Base-by-base conservation (phyloP, 1,139 yeast genomes). In the Geotrichum macrosporum region DNA sequence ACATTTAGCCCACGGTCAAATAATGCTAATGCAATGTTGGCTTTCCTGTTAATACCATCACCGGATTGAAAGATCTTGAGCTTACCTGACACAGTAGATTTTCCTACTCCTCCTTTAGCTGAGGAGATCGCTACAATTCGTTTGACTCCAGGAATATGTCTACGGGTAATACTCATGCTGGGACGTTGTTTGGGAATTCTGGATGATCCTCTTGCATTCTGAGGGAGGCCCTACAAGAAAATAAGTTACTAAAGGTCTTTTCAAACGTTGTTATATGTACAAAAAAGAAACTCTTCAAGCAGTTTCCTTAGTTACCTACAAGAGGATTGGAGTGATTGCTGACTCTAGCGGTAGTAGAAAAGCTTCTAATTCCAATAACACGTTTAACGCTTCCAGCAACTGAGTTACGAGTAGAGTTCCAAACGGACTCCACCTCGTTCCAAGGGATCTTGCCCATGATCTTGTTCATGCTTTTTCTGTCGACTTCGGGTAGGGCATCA, bases 91-190 rank as follows among this genome's bases (percentile, higher is more conserved):
- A 74, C 73, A 0, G 78, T 74, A 2, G 77, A 73, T 66, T 73
- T 78, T 43, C 78, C 88, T 38, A 83, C 92, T 0, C 92, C 92
- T 0, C 92, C 92, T 59, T 83, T 83, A 0, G 85, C 92, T 0
- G 94, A 84, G 0, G 94, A 76, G 0, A 86, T 92, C 0, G 85
- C 70, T 0, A 86, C 56, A 3, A 85, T 74, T 44, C 75, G 78
- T 10, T 71, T 66, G 1, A 84, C 94, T 13, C 78, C 78, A 0
- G 82, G 78, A 26, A 84, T 76, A 52, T 75, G 80, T 50, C 70
- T 74, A 3, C 80, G 66, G 0, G 86, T 84, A 3, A 80, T 61
- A 0, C 80, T 80, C 48, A 50, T 12, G 46, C 35, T 52, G 47
- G 51, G 41, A 44, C 56, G n/a, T 52, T 43, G 46, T 31, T 22